Percentiles rank a stretch among this genome's conserved stretches.
phyloP scores from a whole-genome alignment of 331 rosid genomes.

The Quercus tomentella region DNA sequence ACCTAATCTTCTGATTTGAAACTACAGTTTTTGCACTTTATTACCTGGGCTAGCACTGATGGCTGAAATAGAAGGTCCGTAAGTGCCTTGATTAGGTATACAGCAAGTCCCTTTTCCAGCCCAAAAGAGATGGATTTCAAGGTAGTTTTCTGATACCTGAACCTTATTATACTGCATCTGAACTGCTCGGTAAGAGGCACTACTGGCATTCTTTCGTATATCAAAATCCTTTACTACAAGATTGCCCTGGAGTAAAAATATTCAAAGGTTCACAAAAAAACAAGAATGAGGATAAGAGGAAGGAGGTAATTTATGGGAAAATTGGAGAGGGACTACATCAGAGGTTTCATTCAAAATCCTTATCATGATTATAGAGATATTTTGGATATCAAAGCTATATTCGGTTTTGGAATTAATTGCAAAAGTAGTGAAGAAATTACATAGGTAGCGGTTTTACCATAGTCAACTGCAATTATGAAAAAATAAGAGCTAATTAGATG shows the following conservation, averaged over 20 bases:
- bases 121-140: no score
- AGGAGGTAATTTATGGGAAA: neutral
- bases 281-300: neutral
- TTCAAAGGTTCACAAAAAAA: neutral
- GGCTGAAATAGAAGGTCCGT: slow-evolving; percentile 79
- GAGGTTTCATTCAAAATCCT: neutral
- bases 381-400: neutral
- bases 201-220: slow-evolving; percentile 49
- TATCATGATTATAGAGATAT: neutral
- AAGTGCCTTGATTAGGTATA: slow-evolving; percentile 57
- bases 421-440: neutral
- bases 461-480: no score
- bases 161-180: no score
- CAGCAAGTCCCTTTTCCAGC: slow-evolving; percentile 39
- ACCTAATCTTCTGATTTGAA: neutral
- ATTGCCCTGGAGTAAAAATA: slow-evolving; percentile 38
- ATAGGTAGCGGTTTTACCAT: no score
- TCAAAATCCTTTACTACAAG: slow-evolving; percentile 58
- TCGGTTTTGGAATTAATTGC: neutral
- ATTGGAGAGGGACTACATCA: neutral
- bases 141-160: no score
- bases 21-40: neutral
- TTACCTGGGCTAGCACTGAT: slow-evolving; percentile 73
- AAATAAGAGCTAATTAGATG: no score
- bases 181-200: no score